Base-by-base conservation (phyloP, 495 filamentous ascomycete genomes). In the Neurospora sp. region DNA sequence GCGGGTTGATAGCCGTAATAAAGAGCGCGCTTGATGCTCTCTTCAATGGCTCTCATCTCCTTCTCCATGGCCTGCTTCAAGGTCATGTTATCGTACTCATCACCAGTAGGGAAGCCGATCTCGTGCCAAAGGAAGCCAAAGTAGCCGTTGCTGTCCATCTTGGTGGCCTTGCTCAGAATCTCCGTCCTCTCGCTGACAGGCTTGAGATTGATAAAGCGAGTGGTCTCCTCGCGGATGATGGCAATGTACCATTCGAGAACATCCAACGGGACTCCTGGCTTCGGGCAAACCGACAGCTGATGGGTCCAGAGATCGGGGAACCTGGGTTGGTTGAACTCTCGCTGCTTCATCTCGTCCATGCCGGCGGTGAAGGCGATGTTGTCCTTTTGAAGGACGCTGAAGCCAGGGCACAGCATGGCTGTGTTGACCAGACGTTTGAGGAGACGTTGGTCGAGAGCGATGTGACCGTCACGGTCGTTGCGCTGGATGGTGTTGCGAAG, bases 321-420 rank as follows among this genome's bases (percentile, higher is more conserved):
- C 4, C 77, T 78, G 0, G 87, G 83, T 45, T 81, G 77, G 72
- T 81, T 79, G 71, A 81, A 83, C 4, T 76, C 48, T 15, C 75
- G 75, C 40, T 73, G 48, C 45, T 76, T 70, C 4, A 70, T 37
- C 2, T 77, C 78, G 0, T 70, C 36, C 38, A 83, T 31, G n/a
- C 78, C 74, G 3, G 77, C 72, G 13, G 76, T 34, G 36, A 66
- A 75, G 3, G 83, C 82, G 42, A 89, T 81, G 75, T 85, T 84
- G 74, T 88, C 85, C 78, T 87, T 88, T 82, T 90, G 89, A 5
- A 84, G 76, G 3, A 90, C 88, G 19, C 86, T 88, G 79, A 93
- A 93, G 1, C 86, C 90, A 8, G 88, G 87, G 74, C 90, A 93
- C 0, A 81, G 82, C 73, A 93, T 81, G 21, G 86, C 88, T 2